These are phyloP conservation scores for Cutaneotrichosporon cyanovorans DNA, from an alignment of 1,284 basidiomycete genomes.

Conservation along the genomic window DNA sequence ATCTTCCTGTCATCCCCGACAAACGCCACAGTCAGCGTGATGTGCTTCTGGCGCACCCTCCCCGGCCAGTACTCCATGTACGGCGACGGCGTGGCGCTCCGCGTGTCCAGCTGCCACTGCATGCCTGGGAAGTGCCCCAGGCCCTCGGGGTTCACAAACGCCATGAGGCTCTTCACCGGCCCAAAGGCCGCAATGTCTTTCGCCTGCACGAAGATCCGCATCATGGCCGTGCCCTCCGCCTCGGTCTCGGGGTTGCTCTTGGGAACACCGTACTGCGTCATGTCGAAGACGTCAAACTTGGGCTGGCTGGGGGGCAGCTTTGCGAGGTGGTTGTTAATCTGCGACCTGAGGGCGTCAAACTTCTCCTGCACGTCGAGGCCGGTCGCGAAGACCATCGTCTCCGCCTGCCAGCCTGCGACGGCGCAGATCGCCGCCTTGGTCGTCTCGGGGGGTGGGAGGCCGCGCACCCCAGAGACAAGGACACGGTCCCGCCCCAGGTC, in stretches of 20 bases:
- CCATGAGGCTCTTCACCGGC: constrained; percentile 2
- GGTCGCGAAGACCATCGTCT: constrained; percentile 16
- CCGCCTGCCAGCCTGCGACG: constrained; percentile 24
- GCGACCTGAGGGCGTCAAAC: constrained; percentile 17
- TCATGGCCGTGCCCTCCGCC: constrained; percentile 18
- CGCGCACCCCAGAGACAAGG: constrained; percentile 18
- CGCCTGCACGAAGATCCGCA: constrained; percentile 25
- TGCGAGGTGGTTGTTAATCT: constrained; percentile 10
- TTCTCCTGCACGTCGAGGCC: constrained; percentile 24
- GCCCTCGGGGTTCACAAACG: constrained; percentile 15
- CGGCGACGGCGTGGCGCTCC: constrained; percentile 5
- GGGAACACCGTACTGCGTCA: constrained; percentile 23
- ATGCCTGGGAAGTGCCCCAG: constrained; percentile 20
- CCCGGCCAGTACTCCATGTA: constrained; percentile 21
- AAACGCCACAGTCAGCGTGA: constrained; percentile 9
- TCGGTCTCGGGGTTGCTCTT: constrained; percentile 16
- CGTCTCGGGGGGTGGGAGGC: constrained; percentile 22
- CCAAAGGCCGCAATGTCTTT: constrained; percentile 14
- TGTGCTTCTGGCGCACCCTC: constrained; percentile 5
- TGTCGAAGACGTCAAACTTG: constrained; percentile 12
- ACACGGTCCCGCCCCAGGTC: constrained; percentile 19
- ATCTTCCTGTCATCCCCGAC: constrained; percentile 5
- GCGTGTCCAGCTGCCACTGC: constrained; percentile 9
- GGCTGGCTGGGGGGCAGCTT: not conserved
- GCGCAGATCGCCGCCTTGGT: constrained; percentile 26